Evolutionary conservation across 2,329 filamentous ascomycete species (phyloP).

Genomic region (Curvularia verruculosa): DNA sequence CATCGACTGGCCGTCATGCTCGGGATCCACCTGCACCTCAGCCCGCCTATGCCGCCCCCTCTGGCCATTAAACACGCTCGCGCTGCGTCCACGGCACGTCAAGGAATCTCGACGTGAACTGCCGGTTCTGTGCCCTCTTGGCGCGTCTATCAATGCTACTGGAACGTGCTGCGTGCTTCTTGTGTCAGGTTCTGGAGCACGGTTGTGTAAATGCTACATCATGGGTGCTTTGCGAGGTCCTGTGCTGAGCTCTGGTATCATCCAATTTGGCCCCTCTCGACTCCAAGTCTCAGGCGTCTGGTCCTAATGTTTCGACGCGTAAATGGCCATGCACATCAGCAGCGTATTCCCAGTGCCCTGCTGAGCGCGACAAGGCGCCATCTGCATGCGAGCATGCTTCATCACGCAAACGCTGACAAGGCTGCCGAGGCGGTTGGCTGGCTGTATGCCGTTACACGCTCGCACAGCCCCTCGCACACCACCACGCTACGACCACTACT

Average conservation of each 20-base stretch:
- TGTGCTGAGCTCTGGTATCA: not conserved
- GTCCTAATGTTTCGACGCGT: constrained; percentile 31
- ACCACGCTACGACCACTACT: not conserved
- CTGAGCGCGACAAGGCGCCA: constrained; percentile 32
- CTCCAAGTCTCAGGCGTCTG: constrained; percentile 4
- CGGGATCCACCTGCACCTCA: constrained; percentile 8
- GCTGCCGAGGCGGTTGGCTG: not conserved
- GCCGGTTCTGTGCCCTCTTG: constrained; percentile 4
- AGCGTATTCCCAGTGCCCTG: constrained; percentile 12
- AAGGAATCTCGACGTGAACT: constrained; percentile 5
- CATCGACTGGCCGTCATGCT: constrained; percentile 7
- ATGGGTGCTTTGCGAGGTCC: constrained; percentile 8
- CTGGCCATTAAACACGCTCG: constrained; percentile 2
- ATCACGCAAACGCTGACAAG: not conserved
- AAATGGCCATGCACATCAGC: constrained; percentile 15
- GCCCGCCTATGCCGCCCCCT: not conserved
- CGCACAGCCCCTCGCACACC: not conserved
- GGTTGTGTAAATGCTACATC: constrained; percentile 3
- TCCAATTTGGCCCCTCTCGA: not conserved
- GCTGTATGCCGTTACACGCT: not conserved
- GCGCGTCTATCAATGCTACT: constrained; percentile 16
- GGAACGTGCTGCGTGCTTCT: constrained; percentile 5
- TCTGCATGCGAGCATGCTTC: constrained; percentile 29
- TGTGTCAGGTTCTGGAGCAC: constrained; percentile 5
- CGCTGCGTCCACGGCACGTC: constrained; percentile 2